Percentiles rank a stretch among this genome's conserved stretches.
Evolutionary conservation across 805 yeast genomes (phyloP).

Genomic region (Zygoascus bituminiphila): DNA sequence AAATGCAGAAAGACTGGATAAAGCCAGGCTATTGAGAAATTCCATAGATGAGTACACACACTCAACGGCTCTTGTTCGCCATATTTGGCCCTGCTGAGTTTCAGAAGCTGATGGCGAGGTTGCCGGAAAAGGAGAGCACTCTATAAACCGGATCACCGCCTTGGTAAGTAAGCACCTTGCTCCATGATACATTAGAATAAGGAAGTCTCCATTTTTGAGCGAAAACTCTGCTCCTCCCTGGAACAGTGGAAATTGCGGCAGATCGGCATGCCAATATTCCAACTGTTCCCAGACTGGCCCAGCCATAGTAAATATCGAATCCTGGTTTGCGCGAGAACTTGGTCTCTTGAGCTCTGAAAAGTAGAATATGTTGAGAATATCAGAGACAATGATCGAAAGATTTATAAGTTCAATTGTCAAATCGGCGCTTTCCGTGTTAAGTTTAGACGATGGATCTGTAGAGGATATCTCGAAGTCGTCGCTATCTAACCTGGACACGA

Average conservation of each 20-base stretch:
- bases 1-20: neutral
- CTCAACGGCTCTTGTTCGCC: neutral
- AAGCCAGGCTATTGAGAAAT: neutral
- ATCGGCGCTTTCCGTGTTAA: neutral
- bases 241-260: neutral
- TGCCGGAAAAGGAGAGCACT: neutral
- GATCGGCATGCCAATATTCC: neutral
- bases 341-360: slow-evolving; percentile 2
- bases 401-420: slow-evolving; percentile 1
- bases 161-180: neutral
- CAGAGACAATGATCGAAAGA: slow-evolving; percentile 5
- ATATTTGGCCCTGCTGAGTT: neutral
- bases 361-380: slow-evolving; percentile 5
- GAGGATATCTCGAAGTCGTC: slow-evolving; percentile 18
- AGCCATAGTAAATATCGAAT: neutral
- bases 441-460: slow-evolving; percentile 2
- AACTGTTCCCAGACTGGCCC: slow-evolving; percentile 1
- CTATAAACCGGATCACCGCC: neutral
- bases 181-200: neutral
- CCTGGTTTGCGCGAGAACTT: neutral
- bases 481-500: slow-evolving; percentile 19
- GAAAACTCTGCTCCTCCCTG: neutral
- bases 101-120: neutral
- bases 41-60: neutral
- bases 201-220: neutral